Evolutionary conservation across 1,139 yeast species (phyloP).

Genomic region (Saccharomyces hybrid): DNA sequence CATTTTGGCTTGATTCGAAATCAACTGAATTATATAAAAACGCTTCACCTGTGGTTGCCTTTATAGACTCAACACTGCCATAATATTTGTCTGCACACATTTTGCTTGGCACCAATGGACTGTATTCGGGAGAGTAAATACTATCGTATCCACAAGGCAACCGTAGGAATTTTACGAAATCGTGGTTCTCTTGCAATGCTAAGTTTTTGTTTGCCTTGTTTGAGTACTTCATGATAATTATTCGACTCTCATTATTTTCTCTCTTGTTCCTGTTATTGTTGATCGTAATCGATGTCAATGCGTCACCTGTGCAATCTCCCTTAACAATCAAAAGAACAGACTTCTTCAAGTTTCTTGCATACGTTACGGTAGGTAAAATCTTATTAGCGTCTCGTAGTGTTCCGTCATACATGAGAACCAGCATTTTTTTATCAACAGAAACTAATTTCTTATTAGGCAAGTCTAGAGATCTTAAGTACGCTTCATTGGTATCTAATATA

Average conservation of each 20-base stretch:
- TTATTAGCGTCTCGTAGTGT: constrained; percentile 21
- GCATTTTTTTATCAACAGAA: constrained; percentile 18
- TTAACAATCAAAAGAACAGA: constrained; percentile 23
- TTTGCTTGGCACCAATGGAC: constrained; percentile 26
- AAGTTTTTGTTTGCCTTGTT: constrained; percentile 15
- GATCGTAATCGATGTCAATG: constrained; percentile 26
- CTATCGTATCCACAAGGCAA: constrained; percentile 25
- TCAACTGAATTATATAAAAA: constrained; percentile 22
- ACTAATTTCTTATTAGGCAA: constrained; percentile 23
- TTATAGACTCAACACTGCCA: constrained; percentile 26
- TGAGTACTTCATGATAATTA: constrained; percentile 21
- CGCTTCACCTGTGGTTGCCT: constrained; percentile 31
- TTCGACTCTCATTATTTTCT: constrained; percentile 15
- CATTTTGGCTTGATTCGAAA: constrained; percentile 7
- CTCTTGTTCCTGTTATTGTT: constrained; percentile 28
- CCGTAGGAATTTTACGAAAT: constrained; percentile 21
- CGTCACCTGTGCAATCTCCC: constrained; percentile 29
- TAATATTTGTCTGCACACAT: constrained; percentile 22
- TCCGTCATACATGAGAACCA: constrained; percentile 28
- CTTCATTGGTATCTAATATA: constrained; percentile 22
- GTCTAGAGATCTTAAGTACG: constrained; percentile 25
- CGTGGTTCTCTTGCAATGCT: constrained; percentile 21
- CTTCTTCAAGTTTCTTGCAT: constrained; percentile 20
- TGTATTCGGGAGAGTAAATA: constrained; percentile 25
- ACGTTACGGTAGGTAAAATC: constrained; percentile 26